Evolutionary conservation across 495 filamentous ascomycete species (phyloP), one percentile per base, ranked within the genome.

Genomic region (Achaetomiella virescens): DNA sequence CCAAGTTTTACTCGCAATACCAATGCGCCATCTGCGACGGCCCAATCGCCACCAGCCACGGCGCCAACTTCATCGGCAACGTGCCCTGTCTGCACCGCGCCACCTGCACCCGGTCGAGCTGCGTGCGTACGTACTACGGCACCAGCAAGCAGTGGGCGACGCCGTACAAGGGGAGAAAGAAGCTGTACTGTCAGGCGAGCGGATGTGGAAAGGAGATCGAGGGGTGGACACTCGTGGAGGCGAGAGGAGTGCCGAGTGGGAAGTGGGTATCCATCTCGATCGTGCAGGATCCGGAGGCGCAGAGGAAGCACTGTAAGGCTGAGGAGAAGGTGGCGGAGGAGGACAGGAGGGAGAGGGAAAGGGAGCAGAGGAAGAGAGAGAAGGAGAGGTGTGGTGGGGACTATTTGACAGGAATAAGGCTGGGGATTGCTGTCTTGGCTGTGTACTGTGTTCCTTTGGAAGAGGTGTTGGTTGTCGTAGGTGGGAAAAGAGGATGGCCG

Each of bases 31-130:
- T 57, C 54, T 57, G 54, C 46, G 3, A 20, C 35, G 14, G 4
- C 24, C 15, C 37, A 38, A 43, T 57, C 36, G 46, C 36, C 40
- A 25, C 43, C 15, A 17, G 15, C 22, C 2, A 24, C 38, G 31
- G 31, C 47, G 45, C 46, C 20, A 29, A 57, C 47, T 57, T 44
- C 47, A 38, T 49, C 47, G 54, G 54, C 37, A 21, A 57, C 47
- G 1, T n/a, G 12, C 47, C 54, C 17, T 57, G 54, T 47, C 33
- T 17, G 0, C 54, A 57, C 54, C 54, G 54, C 38, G 54, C 37
- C 18, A 9, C 54, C 6, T 57, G 54, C 38, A 6, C 36, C 25
- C 17, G n/a, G 1, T 3, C n/a, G 2, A 1, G 10, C 4, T 57
- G 54, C 47, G 24, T 57, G 9, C 17, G 20, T 3, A 27, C 46